These are phyloP conservation scores for Pythium scleroteichum DNA, from an alignment of 352 stramenopile genomes.

Conservation along the genomic window DNA sequence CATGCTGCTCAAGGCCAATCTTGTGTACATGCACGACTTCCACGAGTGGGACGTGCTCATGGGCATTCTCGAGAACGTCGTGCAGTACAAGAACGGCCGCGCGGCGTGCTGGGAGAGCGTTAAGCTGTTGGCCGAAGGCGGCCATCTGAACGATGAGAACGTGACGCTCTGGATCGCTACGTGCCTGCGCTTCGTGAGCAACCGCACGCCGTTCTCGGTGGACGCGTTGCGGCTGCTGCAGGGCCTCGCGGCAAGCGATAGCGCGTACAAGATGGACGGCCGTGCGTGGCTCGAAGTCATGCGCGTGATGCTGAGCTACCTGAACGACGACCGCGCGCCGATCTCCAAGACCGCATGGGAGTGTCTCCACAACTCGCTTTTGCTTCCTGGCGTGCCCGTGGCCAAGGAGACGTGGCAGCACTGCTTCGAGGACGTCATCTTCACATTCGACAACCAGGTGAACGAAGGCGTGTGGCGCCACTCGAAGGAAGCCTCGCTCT, in stretches of 20 bases:
- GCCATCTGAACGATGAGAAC: constrained; percentile 76
- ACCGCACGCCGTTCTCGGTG: constrained; percentile 75
- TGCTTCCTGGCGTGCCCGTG: constrained; percentile 70
- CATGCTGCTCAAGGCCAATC: constrained; percentile 83
- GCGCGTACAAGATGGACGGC: constrained; percentile 71
- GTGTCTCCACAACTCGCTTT: constrained; percentile 78
- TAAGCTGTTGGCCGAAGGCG: constrained; percentile 63
- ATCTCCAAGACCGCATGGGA: constrained; percentile 86
- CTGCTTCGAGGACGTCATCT: constrained; percentile 88
- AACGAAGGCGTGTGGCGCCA: constrained; percentile 53
- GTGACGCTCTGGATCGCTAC: constrained; percentile 83
- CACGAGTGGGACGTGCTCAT: constrained; percentile 77
- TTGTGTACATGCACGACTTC: constrained; percentile 89
- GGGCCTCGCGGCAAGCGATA: constrained; percentile 71
- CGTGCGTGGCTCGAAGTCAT: constrained; percentile 82
- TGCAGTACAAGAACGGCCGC: constrained; percentile 76
- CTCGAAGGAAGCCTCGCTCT: constrained; percentile 66
- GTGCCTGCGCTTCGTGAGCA: constrained; percentile 73
- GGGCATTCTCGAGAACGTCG: constrained; percentile 72
- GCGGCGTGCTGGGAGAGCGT: constrained; percentile 79
- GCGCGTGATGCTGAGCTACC: constrained; percentile 83
- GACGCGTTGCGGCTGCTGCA: constrained; percentile 78
- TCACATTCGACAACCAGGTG: constrained; percentile 85
- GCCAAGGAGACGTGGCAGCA: constrained; percentile 76
- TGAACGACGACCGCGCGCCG: constrained; percentile 74